phyloP scores from a whole-genome alignment of 495 filamentous ascomycete species.

The Trichocladium uniseriatum region DNA sequence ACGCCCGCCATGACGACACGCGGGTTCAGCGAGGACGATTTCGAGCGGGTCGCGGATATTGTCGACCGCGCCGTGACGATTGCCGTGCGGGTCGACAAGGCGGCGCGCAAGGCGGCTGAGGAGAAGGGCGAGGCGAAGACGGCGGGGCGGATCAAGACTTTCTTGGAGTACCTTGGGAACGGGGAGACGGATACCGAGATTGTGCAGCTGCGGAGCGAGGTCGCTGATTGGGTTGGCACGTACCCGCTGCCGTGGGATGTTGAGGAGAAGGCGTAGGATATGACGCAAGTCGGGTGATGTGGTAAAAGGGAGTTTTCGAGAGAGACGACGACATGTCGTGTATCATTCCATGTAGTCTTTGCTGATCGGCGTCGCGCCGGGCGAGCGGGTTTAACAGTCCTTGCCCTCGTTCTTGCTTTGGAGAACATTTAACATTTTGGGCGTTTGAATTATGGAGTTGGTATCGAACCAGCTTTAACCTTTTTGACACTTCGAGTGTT shows the following conservation, averaged over 20 bases:
- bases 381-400: slow-evolving; percentile 24
- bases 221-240: slow-evolving; percentile 91
- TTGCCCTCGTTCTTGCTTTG: neutral
- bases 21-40: slow-evolving; percentile 80
- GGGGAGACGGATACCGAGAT: slow-evolving; percentile 82
- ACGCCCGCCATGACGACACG: slow-evolving; percentile 96
- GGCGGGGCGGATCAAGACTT: slow-evolving; percentile 68
- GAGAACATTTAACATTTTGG: neutral
- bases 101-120: slow-evolving; percentile 64
- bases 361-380: slow-evolving; percentile 2
- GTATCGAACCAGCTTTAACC: too few species aligned
- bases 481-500: too few species aligned
- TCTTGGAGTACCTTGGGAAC: slow-evolving; percentile 71
- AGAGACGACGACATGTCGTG: neutral
- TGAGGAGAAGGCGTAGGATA: slow-evolving; percentile 12
- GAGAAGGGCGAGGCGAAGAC: slow-evolving; percentile 66
- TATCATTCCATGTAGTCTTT: neutral
- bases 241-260: slow-evolving; percentile 76
- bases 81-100: slow-evolving; percentile 73
- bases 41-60: slow-evolving; percentile 80
- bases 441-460: too few species aligned
- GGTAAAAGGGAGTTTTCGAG: neutral
- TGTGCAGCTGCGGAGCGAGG: slow-evolving; percentile 75
- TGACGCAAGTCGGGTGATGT: neutral
- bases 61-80: slow-evolving; percentile 87